Evolutionary conservation across 2,329 filamentous ascomycete genomes (phyloP).

Genomic region (Lachnellula cervina): DNA sequence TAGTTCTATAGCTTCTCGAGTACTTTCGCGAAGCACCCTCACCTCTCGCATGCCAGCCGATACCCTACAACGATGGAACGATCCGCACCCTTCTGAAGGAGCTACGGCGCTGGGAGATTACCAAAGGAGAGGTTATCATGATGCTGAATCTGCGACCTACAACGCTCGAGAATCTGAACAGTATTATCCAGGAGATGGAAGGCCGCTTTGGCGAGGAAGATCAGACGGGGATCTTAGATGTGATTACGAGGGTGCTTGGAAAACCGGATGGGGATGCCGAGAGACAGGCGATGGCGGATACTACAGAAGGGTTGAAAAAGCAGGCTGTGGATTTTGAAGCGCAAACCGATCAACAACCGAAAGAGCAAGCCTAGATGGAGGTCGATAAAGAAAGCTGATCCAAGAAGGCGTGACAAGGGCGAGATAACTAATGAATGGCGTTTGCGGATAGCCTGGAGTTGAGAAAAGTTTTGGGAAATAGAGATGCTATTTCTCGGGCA

Average conservation of each 20-base stretch:
- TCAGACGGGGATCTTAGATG: constrained; percentile 52
- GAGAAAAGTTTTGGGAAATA: too few relatives aligned
- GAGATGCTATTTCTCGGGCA: too few relatives aligned
- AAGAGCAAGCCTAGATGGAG: too few relatives aligned
- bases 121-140: constrained; percentile 66
- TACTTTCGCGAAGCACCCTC: constrained; percentile 53
- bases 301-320: constrained; percentile 5
- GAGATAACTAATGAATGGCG: too few relatives aligned
- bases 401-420: too few relatives aligned
- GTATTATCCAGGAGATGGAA: constrained; percentile 61
- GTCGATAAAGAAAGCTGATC: too few relatives aligned
- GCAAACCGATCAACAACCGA: too few relatives aligned
- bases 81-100: constrained; percentile 50
- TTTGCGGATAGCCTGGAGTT: too few relatives aligned
- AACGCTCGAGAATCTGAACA: constrained; percentile 53
- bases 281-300: constrained; percentile 26
- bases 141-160: constrained; percentile 61
- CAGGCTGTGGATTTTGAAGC: background rate
- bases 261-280: constrained; percentile 27
- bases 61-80: constrained; percentile 44
- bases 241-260: constrained; percentile 55
- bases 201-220: constrained; percentile 52
- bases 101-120: constrained; percentile 53
- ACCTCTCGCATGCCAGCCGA: constrained; percentile 41
- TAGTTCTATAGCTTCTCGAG: constrained; percentile 47